Conservation (phyloP, 768 basidiomycete species). For the Cyathus striatus region DNA sequence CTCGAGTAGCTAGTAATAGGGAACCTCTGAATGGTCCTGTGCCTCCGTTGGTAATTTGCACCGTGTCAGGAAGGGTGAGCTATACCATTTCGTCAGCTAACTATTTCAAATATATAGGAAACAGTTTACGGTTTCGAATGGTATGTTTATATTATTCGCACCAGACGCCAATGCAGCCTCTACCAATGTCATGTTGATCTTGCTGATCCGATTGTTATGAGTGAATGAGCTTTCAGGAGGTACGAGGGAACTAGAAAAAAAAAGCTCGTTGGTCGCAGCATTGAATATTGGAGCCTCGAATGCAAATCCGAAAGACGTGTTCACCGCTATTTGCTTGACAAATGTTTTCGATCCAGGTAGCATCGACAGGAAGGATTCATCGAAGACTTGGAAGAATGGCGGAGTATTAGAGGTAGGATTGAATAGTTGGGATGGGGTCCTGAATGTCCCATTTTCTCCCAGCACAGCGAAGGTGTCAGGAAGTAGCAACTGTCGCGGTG, state of each 20-base stretch:
- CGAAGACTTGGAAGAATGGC: slow-evolving; percentile 44
- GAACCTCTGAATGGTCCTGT: slow-evolving; percentile 57
- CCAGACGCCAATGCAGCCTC: slow-evolving; percentile 27
- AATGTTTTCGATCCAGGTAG: slow-evolving; percentile 48
- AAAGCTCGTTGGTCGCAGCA: slow-evolving; percentile 53
- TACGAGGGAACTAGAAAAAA: slow-evolving; percentile 54
- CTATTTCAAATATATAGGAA: background rate
- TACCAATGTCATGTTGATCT: slow-evolving; percentile 51
- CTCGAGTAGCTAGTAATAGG: slow-evolving; percentile 59
- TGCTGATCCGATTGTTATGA: slow-evolving; percentile 54
- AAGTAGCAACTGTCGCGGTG: background rate
- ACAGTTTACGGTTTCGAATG: slow-evolving; percentile 14
- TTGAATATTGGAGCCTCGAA: slow-evolving; percentile 69
- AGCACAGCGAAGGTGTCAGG: background rate
- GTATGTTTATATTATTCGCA: slow-evolving; percentile 34
- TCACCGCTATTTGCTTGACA: slow-evolving; percentile 47
- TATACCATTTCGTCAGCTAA: slow-evolving; percentile 21
- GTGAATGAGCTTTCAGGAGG: slow-evolving; percentile 49
- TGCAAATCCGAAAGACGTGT: slow-evolving; percentile 54
- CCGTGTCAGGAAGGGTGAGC: slow-evolving; percentile 51
- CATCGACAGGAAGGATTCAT: slow-evolving; percentile 39
- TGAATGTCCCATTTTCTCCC: background rate
- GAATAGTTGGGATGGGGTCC: slow-evolving; percentile 36
- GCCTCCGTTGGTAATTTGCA: slow-evolving; percentile 71
- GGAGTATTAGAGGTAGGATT: slow-evolving; percentile 49